These are phyloP conservation scores for Passalora sequoiae DNA, from an alignment of 2,329 filamentous ascomycete genomes.

Conservation along the genomic window DNA sequence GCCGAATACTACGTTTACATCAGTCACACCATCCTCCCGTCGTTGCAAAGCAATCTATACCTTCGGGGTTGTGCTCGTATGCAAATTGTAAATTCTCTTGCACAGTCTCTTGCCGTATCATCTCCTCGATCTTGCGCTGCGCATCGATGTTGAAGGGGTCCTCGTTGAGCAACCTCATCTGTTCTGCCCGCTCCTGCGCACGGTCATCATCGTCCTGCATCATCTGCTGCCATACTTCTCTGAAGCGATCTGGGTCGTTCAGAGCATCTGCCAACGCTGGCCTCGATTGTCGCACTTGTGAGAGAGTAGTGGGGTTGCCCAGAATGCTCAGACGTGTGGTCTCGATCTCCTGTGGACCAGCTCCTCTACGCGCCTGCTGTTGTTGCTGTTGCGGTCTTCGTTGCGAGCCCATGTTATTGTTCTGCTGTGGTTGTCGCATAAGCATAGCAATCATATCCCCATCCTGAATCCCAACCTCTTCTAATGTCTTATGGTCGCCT, in stretches of 20 bases:
- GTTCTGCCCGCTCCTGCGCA: slow-evolving; percentile 70
- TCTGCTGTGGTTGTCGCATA: slow-evolving; percentile 50
- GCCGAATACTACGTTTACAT: slow-evolving; percentile 79
- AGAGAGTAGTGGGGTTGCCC: slow-evolving; percentile 67
- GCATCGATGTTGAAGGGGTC: slow-evolving; percentile 93
- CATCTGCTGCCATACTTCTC: slow-evolving; percentile 63
- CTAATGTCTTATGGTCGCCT: slow-evolving; percentile 73
- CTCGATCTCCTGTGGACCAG: slow-evolving; percentile 57
- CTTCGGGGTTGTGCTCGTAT: slow-evolving; percentile 95
- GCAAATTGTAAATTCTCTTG: slow-evolving; percentile 95
- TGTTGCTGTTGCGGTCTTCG: slow-evolving; percentile 38
- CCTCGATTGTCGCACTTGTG: slow-evolving; percentile 64
- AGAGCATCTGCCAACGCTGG: slow-evolving; percentile 73
- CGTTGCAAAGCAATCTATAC: slow-evolving; percentile 47
- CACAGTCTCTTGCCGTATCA: slow-evolving; percentile 90
- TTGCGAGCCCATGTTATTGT: slow-evolving; percentile 37
- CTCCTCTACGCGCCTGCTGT: slow-evolving; percentile 17
- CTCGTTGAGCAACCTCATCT: slow-evolving; percentile 80
- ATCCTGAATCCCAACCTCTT: slow-evolving; percentile 73
- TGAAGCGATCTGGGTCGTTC: slow-evolving; percentile 71
- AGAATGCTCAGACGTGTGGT: slow-evolving; percentile 76
- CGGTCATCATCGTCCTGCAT: slow-evolving; percentile 66
- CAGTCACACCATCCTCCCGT: slow-evolving; percentile 4
- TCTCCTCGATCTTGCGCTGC: slow-evolving; percentile 89
- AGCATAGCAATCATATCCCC: slow-evolving; percentile 91